These are phyloP conservation scores for Saccharomycopsis sp. DNA, from an alignment of 805 yeast genomes.

Conservation along the genomic window DNA sequence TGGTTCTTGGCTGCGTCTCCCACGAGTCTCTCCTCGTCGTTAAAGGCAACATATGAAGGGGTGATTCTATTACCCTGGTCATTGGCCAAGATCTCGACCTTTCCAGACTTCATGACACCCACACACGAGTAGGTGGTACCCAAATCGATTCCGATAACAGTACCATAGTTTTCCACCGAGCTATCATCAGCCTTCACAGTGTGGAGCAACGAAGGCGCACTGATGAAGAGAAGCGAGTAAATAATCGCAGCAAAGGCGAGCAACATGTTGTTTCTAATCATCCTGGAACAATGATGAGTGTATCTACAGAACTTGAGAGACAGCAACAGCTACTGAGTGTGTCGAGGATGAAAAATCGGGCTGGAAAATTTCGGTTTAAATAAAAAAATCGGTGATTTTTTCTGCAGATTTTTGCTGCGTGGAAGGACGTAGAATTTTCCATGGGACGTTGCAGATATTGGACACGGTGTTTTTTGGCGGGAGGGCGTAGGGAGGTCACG, in stretches of 20 bases:
- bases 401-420: no score
- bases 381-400: no score
- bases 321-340: no score
- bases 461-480: no score
- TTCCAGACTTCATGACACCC: conserved; percentile 76
- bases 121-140: conserved; percentile 98
- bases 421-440: no score
- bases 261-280: conserved; percentile 28
- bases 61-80: conserved; percentile 98
- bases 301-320: no score
- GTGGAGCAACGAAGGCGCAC: conserved; percentile 12
- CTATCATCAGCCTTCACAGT: conserved; percentile 21
- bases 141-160: conserved; percentile 88
- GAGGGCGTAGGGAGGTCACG: no score
- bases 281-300: conserved; percentile 19
- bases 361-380: no score
- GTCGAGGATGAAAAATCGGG: background rate
- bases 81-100: conserved; percentile 89
- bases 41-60: conserved; percentile 90
- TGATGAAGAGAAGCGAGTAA: conserved; percentile 17
- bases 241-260: conserved; percentile 19
- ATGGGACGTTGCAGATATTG: no score
- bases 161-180: conserved; percentile 43
- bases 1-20: conserved; percentile 98
- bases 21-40: conserved; percentile 84